Conservation (phyloP, 306 rosid genomes). For the Lupinus albus region DNA sequence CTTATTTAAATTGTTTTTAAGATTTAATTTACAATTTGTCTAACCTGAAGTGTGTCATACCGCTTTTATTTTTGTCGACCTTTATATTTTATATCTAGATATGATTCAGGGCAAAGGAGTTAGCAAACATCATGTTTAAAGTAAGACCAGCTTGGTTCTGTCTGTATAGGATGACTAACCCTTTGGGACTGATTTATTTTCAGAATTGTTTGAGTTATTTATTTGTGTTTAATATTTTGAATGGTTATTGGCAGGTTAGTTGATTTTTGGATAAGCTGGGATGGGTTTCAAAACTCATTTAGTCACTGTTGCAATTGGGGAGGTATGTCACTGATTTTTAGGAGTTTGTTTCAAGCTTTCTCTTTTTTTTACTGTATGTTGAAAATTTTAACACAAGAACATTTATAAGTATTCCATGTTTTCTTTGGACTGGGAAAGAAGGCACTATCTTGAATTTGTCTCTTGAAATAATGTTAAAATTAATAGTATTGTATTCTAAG, state of each 20-base stretch:
- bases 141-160: slow-evolving; percentile 23
- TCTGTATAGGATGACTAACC: slow-evolving; percentile 5
- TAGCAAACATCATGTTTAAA: neutral
- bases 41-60: neutral
- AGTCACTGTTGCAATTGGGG: slow-evolving; percentile 82
- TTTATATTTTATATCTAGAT: neutral
- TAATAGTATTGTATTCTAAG: neutral
- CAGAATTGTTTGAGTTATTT: slow-evolving; percentile 1
- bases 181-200: slow-evolving; percentile 13
- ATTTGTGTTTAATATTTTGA: slow-evolving; percentile 38
- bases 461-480: neutral
- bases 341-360: slow-evolving; percentile 16
- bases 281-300: slow-evolving; percentile 92
- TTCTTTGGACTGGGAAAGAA: neutral
- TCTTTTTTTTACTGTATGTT: neutral
- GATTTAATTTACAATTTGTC: neutral
- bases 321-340: slow-evolving; percentile 54
- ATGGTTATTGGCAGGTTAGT: slow-evolving; percentile 63
- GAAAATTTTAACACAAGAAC: neutral
- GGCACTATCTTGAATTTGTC: neutral
- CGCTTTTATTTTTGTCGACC: neutral
- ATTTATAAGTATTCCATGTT: slow-evolving; percentile 3
- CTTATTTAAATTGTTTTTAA: neutral
- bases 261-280: slow-evolving; percentile 87
- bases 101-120: neutral